Evolutionary conservation across 805 yeast species (phyloP).

Genomic region (Ogataea thermomethanolica): DNA sequence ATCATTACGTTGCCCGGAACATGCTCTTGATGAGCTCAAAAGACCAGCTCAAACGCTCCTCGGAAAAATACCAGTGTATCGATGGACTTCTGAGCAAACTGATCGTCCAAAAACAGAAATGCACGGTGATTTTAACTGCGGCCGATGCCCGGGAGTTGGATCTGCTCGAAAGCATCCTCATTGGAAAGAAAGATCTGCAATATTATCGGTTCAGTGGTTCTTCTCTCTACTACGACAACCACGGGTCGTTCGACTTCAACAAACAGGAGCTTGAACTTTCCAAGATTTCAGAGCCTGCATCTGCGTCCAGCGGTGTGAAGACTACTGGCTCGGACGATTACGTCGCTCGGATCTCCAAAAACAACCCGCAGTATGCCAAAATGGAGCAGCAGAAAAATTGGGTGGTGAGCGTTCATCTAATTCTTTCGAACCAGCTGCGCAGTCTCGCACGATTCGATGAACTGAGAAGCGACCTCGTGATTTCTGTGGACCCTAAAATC

Average conservation of each 20-base stretch:
- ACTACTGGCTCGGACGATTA: constrained; percentile 28
- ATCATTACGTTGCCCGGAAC: constrained; percentile 73
- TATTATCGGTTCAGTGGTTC: constrained; percentile 68
- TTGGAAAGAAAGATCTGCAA: constrained; percentile 61
- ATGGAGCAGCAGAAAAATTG: constrained; percentile 18
- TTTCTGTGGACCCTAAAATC: constrained; percentile 45
- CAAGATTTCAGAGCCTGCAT: constrained; percentile 5
- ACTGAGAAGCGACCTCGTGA: constrained; percentile 39
- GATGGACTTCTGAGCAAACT: constrained; percentile 44
- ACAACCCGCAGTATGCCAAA: constrained; percentile 24
- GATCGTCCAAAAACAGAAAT: constrained; percentile 23
- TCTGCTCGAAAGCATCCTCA: constrained; percentile 68
- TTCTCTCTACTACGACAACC: constrained; percentile 40
- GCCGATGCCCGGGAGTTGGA: constrained; percentile 67
- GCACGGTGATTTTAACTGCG: constrained; percentile 48
- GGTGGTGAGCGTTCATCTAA: constrained; percentile 37
- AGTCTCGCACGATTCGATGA: constrained; percentile 33
- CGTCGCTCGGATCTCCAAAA: constrained; percentile 29
- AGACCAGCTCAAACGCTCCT: constrained; percentile 46
- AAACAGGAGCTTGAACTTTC: constrained; percentile 10
- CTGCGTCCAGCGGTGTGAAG: constrained; percentile 1
- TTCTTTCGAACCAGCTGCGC: constrained; percentile 44
- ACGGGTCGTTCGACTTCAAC: constrained; percentile 31
- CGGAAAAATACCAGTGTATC: constrained; percentile 58
- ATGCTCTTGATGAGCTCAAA: constrained; percentile 63